Conservation (phyloP, 345 rosid genomes). For the Chamaenerion angustifolium region DNA sequence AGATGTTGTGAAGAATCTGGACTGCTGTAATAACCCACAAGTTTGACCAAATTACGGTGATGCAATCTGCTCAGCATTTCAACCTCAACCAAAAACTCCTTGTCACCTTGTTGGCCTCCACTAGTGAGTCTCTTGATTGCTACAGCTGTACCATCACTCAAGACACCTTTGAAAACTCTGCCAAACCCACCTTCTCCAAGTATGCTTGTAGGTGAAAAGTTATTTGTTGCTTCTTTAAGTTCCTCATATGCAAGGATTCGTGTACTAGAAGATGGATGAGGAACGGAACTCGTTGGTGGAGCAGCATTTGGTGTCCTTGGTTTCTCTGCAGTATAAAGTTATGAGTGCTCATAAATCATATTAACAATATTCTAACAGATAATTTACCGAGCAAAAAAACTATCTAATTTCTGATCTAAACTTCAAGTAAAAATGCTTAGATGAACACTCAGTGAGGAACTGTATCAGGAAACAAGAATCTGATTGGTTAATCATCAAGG, state of each 20-base stretch:
- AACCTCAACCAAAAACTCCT: slow-evolving; percentile 93
- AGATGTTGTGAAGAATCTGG: slow-evolving; percentile 86
- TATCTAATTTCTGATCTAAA: too few species aligned
- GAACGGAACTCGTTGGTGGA: slow-evolving; percentile 49
- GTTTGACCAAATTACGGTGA: slow-evolving; percentile 98
- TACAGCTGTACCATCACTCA: slow-evolving; percentile 96
- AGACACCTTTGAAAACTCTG: slow-evolving; percentile 86
- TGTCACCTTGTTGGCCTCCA: slow-evolving; percentile 96
- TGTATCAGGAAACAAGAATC: too few species aligned
- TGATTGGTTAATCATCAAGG: too few species aligned
- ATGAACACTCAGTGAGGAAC: too few species aligned
- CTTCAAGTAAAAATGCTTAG: too few species aligned
- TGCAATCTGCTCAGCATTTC: slow-evolving; percentile 99
- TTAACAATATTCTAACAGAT: too few species aligned
- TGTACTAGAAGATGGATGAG: slow-evolving; percentile 58
- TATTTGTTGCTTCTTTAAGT: slow-evolving; percentile 88
- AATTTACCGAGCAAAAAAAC: too few species aligned
- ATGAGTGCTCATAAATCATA: neutral
- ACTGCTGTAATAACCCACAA: slow-evolving; percentile 84
- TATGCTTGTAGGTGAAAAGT: slow-evolving; percentile 70
- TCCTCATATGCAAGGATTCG: slow-evolving; percentile 86
- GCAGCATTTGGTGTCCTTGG: slow-evolving; percentile 33
- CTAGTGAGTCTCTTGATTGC: slow-evolving; percentile 85
- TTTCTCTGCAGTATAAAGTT: slow-evolving; percentile 35
- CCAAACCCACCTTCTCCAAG: slow-evolving; percentile 99